phyloP scores from a whole-genome alignment of 1,284 basidiomycete genomes.

The Boletellus dicymbophilus region DNA sequence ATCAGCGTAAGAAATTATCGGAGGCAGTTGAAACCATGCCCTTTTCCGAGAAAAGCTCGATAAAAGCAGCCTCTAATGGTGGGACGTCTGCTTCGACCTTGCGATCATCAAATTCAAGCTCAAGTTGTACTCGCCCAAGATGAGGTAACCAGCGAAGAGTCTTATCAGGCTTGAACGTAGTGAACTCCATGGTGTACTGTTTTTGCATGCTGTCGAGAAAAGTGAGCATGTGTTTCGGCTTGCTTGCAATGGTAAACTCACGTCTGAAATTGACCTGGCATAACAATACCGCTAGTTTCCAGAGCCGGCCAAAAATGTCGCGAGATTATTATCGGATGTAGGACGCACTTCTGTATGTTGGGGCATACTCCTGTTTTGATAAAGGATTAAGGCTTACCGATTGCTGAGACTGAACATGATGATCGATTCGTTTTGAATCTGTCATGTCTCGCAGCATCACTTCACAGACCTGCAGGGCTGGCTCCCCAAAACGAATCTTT shows the following conservation, averaged over 20 bases:
- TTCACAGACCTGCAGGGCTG: conserved; percentile 89
- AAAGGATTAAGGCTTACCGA: conserved; percentile 43
- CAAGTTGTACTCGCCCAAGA: conserved; percentile 78
- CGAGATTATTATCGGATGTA: conserved; percentile 90
- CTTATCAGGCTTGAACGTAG: conserved; percentile 88
- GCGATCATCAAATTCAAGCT: conserved; percentile 81
- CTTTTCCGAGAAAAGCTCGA: conserved; percentile 81
- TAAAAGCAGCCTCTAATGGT: conserved; percentile 86
- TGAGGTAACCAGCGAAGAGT: conserved; percentile 84
- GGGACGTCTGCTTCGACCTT: conserved; percentile 75
- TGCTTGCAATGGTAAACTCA: conserved; percentile 38
- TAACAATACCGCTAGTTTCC: conserved; percentile 68
- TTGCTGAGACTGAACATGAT: conserved; percentile 77
- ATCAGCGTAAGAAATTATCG: background rate
- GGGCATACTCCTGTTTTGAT: background rate
- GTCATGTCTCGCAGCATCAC: conserved; percentile 97
- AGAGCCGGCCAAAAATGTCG: conserved; percentile 92
- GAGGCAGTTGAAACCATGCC: conserved; percentile 37
- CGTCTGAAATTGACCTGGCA: conserved; percentile 84
- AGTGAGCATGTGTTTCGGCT: conserved; percentile 4
- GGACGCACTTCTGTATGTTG: conserved; percentile 34
- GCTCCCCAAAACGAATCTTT: conserved; percentile 92
- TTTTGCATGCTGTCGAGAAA: conserved; percentile 60
- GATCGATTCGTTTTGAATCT: conserved; percentile 87
- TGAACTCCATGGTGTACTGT: conserved; percentile 76